phyloP scores from a whole-genome alignment of 1,284 basidiomycete genomes.

The Trichosporon sp. region DNA sequence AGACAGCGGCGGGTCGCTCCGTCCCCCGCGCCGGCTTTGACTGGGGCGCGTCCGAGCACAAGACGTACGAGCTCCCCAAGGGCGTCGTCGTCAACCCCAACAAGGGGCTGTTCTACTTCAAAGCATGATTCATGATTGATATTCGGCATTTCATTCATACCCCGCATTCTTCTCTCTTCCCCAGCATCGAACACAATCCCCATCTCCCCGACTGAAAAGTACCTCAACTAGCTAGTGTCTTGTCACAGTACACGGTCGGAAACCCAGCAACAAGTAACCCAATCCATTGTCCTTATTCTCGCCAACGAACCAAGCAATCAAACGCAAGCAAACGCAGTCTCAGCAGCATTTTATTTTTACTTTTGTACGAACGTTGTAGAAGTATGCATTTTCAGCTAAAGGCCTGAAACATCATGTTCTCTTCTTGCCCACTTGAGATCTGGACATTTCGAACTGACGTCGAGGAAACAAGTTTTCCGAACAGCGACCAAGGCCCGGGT shows the following conservation, averaged over 20 bases:
- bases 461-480: no score
- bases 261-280: background rate
- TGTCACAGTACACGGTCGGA: background rate
- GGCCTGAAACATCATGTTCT: background rate
- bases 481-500: no score
- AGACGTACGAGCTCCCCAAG: slow-evolving; percentile 50
- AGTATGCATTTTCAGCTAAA: background rate
- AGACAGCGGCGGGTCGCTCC: slow-evolving; percentile 23
- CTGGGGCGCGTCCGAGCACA: slow-evolving; percentile 41
- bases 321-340: slow-evolving; percentile 9
- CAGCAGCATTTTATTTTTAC: background rate
- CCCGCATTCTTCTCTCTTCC: background rate
- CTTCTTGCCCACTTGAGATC: no score
- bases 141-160: slow-evolving; percentile 10
- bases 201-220: background rate
- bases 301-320: no score
- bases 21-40: slow-evolving; percentile 42
- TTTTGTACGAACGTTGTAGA: slow-evolving; percentile 8
- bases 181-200: background rate
- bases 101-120: slow-evolving; percentile 54
- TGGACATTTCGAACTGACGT: no score
- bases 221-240: background rate
- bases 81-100: slow-evolving; percentile 45
- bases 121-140: slow-evolving; percentile 23
- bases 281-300: no score